These are phyloP conservation scores for Leptographium radiaticola DNA, from an alignment of 2,329 filamentous ascomycete species.

Conservation along the genomic window DNA sequence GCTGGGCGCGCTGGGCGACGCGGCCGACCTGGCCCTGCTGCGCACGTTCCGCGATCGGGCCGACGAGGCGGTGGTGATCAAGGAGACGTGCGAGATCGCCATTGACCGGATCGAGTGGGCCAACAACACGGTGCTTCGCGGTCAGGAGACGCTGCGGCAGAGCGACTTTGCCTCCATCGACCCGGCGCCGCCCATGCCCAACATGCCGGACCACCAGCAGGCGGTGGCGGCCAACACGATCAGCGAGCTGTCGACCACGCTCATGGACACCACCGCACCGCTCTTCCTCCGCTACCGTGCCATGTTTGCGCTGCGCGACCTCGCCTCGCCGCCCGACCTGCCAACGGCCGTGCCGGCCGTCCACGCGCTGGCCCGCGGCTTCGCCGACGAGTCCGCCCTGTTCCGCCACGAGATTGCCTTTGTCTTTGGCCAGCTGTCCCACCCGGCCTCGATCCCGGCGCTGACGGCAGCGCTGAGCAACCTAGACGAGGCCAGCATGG, in stretches of 20 bases:
- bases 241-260: slow-evolving; percentile 56
- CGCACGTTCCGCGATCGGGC: slow-evolving; percentile 59
- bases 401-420: slow-evolving; percentile 98
- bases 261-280: slow-evolving; percentile 67
- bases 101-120: slow-evolving; percentile 92
- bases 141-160: slow-evolving; percentile 52
- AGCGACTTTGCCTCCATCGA: slow-evolving; percentile 95
- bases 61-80: slow-evolving; percentile 68
- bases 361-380: slow-evolving; percentile 70
- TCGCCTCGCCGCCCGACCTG: slow-evolving; percentile 83
- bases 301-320: slow-evolving; percentile 94
- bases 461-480: slow-evolving; percentile 69
- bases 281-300: slow-evolving; percentile 91
- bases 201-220: slow-evolving; percentile 28
- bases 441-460: slow-evolving; percentile 91
- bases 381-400: slow-evolving; percentile 74
- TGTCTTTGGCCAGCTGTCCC: slow-evolving; percentile 90
- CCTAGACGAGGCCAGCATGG: slow-evolving; percentile 80
- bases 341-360: slow-evolving; percentile 83
- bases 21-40: slow-evolving; percentile 60
- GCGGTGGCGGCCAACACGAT: slow-evolving; percentile 33
- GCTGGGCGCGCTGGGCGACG: slow-evolving; percentile 71
- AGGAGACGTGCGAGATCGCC: slow-evolving; percentile 93
- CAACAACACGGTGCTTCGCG: slow-evolving; percentile 59
- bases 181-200: slow-evolving; percentile 76